Evolutionary conservation across 768 basidiomycete species (phyloP).

Genomic region (Leucocoprinus birnbaumii): DNA sequence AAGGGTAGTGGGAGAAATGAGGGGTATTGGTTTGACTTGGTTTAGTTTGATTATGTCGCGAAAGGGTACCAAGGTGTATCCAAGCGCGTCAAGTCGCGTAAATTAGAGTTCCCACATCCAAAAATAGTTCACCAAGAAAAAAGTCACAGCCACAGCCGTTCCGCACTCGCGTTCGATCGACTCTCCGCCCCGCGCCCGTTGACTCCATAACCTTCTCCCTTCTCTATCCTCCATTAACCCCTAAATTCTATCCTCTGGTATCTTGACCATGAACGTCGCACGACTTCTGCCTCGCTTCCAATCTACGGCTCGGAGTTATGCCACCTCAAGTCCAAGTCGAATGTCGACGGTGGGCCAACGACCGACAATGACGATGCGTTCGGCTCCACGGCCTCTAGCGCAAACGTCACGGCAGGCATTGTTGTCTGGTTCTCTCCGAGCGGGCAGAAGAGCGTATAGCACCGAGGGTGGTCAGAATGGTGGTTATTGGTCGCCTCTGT

Average conservation of each 20-base stretch:
- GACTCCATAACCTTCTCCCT: neutral
- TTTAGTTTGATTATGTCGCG: no score
- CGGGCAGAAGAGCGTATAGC: constrained; percentile 4
- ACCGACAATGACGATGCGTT: neutral
- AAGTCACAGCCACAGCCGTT: neutral
- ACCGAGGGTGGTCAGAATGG: constrained; percentile 2
- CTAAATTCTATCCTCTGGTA: no score
- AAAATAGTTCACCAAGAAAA: constrained; percentile 8
- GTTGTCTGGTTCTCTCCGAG: neutral
- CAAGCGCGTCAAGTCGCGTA: no score
- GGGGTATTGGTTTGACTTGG: no score
- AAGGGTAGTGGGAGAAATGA: no score
- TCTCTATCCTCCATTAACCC: neutral
- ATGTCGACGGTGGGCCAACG: neutral
- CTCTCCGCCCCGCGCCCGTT: neutral
- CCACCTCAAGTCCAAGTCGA: neutral
- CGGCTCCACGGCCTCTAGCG: neutral
- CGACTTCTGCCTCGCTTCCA: neutral
- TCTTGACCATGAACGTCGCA: neutral
- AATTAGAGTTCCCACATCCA: neutral
- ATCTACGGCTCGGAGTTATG: neutral
- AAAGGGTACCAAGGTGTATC: no score
- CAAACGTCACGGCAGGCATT: neutral
- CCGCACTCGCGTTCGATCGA: constrained; percentile 1
- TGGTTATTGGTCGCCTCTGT: constrained; percentile 19